Percentiles rank a stretch among this genome's conserved stretches.
phyloP scores from a whole-genome alignment of 148 eudicot species.

The Camellia sinensis region DNA sequence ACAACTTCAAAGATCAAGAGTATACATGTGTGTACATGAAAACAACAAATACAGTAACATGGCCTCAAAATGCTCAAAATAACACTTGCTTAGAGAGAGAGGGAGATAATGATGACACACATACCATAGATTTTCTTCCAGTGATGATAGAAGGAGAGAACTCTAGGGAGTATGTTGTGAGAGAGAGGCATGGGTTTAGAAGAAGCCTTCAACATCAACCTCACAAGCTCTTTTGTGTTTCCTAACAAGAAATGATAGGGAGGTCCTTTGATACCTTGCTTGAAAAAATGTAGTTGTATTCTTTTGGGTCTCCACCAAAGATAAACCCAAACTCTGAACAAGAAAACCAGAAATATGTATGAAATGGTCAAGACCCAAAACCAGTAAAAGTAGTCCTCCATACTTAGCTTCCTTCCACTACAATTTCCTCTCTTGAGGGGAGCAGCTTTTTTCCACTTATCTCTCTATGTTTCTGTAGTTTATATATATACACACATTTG shows the following conservation, averaged over 20 bases:
- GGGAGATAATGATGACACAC: background rate
- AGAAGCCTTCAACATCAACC: constrained; percentile 67
- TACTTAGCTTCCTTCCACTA: background rate
- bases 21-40: no score
- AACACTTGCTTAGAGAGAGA: no score
- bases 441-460: background rate
- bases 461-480: background rate
- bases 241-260: constrained; percentile 66
- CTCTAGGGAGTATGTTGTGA: constrained; percentile 85
- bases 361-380: constrained; percentile 17
- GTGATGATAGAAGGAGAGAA: constrained; percentile 87
- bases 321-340: constrained; percentile 40
- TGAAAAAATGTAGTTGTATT: constrained; percentile 51
- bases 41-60: no score
- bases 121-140: constrained; percentile 97
- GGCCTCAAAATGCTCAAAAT: no score
- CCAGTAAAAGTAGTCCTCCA: constrained; percentile 1
- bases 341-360: constrained; percentile 18
- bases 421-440: background rate
- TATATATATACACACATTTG: background rate
- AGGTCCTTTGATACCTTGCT: constrained; percentile 86
- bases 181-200: constrained; percentile 68
- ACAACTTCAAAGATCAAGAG: no score
- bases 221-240: constrained; percentile 73
- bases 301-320: constrained; percentile 79